Base-by-base conservation (phyloP, 805 yeast species). In the Zygotorulaspora florentina region DNA sequence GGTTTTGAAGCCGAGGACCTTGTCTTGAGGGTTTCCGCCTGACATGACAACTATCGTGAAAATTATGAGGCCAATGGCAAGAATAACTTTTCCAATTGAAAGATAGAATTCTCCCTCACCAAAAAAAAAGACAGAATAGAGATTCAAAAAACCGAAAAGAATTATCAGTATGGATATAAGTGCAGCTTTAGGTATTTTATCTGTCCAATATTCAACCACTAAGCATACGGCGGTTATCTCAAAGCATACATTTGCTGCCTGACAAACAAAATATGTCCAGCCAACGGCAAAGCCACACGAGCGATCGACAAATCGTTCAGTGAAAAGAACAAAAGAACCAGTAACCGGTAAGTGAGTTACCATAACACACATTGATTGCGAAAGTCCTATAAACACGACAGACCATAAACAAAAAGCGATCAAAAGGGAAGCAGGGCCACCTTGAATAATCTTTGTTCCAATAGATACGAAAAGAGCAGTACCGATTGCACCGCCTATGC, bases 401-500 rank as follows among this genome's bases (percentile, higher is more conserved):
- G 67, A 9, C 87, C 81, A 58, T 38, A 81, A 66, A 23, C 79
- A 52, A 59, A 84, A 86, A 9, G 88, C 80, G 18, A 79, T 68
- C 31, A 86, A 71, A 30, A 80, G 53, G 23, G 77, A 77, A 1
- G 83, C 86, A n/a, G 93, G 91, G 23, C 93, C 93, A 61, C 87
- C 85, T 27, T 73, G 69, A 15, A 73, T 54, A 42, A 85, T 66
- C 2, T 86, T 76, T 13, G 73, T 65, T 48, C 87, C 86, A 2
- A 88, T 76, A 59, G 87, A 87, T 25, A 87, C 84, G 50, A 87
- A 80, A 42, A 87, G 71, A 59, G 93, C 95, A 8, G 91, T 83
- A 56, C 95, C 96, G 54, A 87, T 85, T 48, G 85, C 76, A 36
- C 91, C 90, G 53, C 91, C 93, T 50, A 86, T 72, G 41, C 93